Evolutionary conservation across 768 basidiomycete genomes (phyloP).

Genomic region (Phylloporus scabripes): DNA sequence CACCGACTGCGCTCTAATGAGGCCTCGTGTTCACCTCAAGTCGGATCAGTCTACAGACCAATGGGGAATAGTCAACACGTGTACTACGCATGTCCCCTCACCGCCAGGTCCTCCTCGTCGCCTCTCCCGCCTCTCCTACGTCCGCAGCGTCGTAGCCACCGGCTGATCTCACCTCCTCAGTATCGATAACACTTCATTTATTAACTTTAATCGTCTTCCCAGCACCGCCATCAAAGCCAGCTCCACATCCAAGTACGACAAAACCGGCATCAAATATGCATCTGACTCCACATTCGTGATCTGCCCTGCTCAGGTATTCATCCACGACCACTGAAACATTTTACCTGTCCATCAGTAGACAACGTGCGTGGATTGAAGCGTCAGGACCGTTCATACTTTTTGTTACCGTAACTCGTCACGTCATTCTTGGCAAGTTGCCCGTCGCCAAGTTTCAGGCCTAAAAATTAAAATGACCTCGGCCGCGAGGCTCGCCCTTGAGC

Average conservation of each 20-base stretch:
- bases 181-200: not conserved
- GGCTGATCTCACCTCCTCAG: not conserved
- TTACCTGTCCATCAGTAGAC: not conserved
- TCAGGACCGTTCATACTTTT: not conserved
- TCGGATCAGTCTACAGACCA: slow-evolving; percentile 19
- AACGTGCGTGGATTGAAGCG: not conserved
- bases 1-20: slow-evolving; percentile 1
- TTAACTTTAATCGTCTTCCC: not conserved
- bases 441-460: not conserved
- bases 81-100: slow-evolving; percentile 15
- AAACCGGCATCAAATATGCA: not conserved
- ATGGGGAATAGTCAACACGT: slow-evolving; percentile 23
- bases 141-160: not conserved
- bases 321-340: not conserved
- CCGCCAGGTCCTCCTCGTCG: not conserved
- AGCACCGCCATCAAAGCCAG: not conserved
- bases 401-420: not conserved
- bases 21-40: slow-evolving; percentile 17
- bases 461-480: not conserved
- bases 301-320: not conserved
- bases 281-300: not conserved
- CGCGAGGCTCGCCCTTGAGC: not conserved
- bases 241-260: not conserved
- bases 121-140: not conserved
- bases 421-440: not conserved